phyloP scores from a whole-genome alignment of 169 alveolate genomes.

The Cryptosporidium baileyi region DNA sequence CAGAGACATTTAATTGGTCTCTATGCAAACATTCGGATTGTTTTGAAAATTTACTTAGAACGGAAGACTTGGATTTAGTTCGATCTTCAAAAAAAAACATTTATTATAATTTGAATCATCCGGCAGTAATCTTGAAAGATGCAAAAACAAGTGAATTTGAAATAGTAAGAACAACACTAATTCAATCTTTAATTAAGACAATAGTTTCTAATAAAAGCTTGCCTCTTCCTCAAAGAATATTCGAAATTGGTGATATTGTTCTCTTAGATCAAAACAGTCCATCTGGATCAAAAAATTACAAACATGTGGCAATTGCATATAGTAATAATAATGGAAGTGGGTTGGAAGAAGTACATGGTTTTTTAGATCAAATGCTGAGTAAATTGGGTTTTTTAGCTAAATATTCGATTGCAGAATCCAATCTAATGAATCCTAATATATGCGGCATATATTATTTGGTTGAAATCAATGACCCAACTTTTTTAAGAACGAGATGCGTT shows the following conservation, averaged over 20 bases:
- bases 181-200: conserved; percentile 91
- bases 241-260: conserved; percentile 91
- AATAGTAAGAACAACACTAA: conserved; percentile 89
- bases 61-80: conserved; percentile 51
- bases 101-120: conserved; percentile 72
- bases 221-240: conserved; percentile 90
- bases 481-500: conserved; percentile 85
- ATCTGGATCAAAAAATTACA: conserved; percentile 83
- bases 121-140: conserved; percentile 89
- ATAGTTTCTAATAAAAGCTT: conserved; percentile 85
- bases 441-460: conserved; percentile 18
- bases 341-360: conserved; percentile 78
- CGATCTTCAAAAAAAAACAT: conserved; percentile 23
- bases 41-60: conserved; percentile 16
- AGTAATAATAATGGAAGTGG: conserved; percentile 78
- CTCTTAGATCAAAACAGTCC: conserved; percentile 79
- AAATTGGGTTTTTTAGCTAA: conserved; percentile 24
- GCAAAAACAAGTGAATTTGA: conserved; percentile 92
- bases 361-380: conserved; percentile 66
- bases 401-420: conserved; percentile 25
- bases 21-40: conserved; percentile 69
- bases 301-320: conserved; percentile 83
- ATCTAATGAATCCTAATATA: conserved; percentile 29
- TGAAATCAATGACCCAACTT: conserved; percentile 77
- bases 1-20: conserved; percentile 58